These are phyloP conservation scores for Eragrostis tef DNA, from an alignment of 202 grass and related monocot species.

Conservation along the genomic window DNA sequence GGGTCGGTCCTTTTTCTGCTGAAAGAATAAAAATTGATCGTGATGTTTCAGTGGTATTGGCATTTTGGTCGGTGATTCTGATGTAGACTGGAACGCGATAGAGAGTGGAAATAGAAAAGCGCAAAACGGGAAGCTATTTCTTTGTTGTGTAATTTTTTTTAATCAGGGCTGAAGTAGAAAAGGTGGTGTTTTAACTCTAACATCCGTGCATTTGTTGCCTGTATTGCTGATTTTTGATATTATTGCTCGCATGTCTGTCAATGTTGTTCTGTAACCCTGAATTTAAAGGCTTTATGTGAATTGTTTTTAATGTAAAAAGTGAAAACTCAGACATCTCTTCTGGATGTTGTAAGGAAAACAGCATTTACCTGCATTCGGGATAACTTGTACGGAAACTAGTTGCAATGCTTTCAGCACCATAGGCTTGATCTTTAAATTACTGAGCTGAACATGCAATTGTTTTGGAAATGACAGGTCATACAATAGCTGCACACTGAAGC, in stretches of 20 bases:
- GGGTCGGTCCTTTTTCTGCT: neutral
- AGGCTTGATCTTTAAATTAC: neutral
- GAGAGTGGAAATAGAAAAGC: no score
- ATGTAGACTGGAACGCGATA: no score
- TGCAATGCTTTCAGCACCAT: neutral
- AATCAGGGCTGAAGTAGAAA: no score
- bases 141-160: no score
- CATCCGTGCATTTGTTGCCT: no score
- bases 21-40: neutral
- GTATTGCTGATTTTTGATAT: no score
- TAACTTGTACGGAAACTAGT: neutral
- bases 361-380: neutral
- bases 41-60: neutral
- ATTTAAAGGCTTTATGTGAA: neutral
- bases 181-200: no score
- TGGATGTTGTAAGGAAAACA: neutral
- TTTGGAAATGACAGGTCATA: neutral
- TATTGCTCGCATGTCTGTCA: neutral
- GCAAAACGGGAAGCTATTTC: no score
- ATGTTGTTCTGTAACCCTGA: neutral
- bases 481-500: constrained; percentile 19
- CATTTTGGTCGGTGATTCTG: no score
- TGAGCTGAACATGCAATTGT: neutral
- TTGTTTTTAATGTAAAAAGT: neutral
- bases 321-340: neutral